These are phyloP conservation scores for Actinomucor elegans DNA, from an alignment of 371 early-diverging fungal genomes.

Conservation along the genomic window DNA sequence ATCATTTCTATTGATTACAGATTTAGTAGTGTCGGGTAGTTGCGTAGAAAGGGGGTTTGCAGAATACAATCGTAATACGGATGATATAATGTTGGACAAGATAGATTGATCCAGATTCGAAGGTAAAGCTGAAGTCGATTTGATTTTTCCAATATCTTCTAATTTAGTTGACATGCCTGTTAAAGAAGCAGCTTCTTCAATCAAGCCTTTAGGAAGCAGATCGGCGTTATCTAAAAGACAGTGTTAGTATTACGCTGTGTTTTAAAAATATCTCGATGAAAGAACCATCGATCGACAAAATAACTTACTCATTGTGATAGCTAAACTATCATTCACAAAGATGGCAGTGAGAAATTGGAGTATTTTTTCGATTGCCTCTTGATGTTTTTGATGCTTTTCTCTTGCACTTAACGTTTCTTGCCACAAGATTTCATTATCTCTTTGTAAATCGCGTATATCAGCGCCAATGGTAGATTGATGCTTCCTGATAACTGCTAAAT, in stretches of 20 bases:
- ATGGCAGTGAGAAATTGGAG: slow-evolving; percentile 74
- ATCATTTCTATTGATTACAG: neutral
- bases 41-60: neutral
- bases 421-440: slow-evolving; percentile 74
- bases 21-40: neutral
- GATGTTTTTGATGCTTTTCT: slow-evolving; percentile 80
- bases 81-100: slow-evolving; percentile 18
- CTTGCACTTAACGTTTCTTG: slow-evolving; percentile 72
- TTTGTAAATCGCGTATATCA: slow-evolving; percentile 80
- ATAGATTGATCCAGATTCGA: slow-evolving; percentile 8
- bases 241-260: neutral
- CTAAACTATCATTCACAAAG: slow-evolving; percentile 33
- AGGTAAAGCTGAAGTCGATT: slow-evolving; percentile 4
- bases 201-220: slow-evolving; percentile 28
- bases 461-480: slow-evolving; percentile 82
- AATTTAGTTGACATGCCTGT: slow-evolving; percentile 22
- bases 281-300: too few relatives aligned
- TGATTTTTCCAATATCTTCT: neutral
- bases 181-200: slow-evolving; percentile 37
- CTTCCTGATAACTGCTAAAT: slow-evolving; percentile 77
- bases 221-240: slow-evolving; percentile 9
- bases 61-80: slow-evolving; percentile 18
- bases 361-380: slow-evolving; percentile 89
- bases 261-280: too few relatives aligned
- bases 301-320: slow-evolving; percentile 17